Evolutionary conservation across 202 grass and related monocot species (phyloP).

Genomic region (Panicum hallii): DNA sequence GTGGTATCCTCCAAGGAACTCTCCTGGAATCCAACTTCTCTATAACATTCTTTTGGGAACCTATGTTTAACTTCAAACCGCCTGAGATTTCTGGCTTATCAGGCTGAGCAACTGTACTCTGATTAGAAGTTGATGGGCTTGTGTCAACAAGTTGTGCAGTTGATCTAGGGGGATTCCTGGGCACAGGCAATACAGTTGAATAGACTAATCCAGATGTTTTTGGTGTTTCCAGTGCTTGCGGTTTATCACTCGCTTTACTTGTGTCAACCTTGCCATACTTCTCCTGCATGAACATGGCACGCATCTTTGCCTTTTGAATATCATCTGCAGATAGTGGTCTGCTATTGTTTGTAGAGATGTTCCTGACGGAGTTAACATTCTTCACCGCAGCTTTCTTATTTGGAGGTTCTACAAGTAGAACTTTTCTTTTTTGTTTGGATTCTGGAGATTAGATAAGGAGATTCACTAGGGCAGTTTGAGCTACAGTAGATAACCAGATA

Average conservation of each 20-base stretch:
- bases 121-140: conserved; percentile 43
- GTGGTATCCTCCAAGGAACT: conserved; percentile 78
- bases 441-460: conserved; percentile 86
- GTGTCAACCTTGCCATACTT: conserved; percentile 82
- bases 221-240: conserved; percentile 39
- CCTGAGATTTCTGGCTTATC: conserved; percentile 46
- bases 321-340: conserved; percentile 95
- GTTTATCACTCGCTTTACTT: conserved; percentile 51
- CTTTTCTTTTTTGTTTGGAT: conserved; percentile 87
- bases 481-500: conserved; percentile 16
- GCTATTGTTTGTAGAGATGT: conserved; percentile 62
- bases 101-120: conserved; percentile 35
- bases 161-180: conserved; percentile 30
- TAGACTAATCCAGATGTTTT: conserved; percentile 42
- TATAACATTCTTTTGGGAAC: conserved; percentile 48
- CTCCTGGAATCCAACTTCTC: conserved; percentile 77
- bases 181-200: conserved; percentile 24
- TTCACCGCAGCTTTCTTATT: conserved; percentile 65
- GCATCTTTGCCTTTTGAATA: conserved; percentile 98
- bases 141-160: conserved; percentile 34
- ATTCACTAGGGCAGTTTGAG: conserved; percentile 23
- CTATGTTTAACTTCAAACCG: conserved; percentile 40
- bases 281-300: conserved; percentile 92
- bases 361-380: conserved; percentile 62
- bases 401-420: conserved; percentile 84